phyloP scores from a whole-genome alignment of 2,329 filamentous ascomycete species.

The Metarhizium humberi region DNA sequence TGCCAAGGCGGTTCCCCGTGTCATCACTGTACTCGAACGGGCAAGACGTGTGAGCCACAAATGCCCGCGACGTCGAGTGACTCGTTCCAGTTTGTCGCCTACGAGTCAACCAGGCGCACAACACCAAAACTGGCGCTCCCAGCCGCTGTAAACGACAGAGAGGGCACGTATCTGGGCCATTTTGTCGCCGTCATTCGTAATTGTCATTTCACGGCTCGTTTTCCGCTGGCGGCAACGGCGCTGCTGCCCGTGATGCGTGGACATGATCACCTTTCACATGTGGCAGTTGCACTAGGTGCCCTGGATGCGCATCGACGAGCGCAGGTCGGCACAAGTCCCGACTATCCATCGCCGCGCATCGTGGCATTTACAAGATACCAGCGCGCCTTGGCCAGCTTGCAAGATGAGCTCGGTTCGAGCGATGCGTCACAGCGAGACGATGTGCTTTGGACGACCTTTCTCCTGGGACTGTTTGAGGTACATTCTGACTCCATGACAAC shows the following conservation, averaged over 20 bases:
- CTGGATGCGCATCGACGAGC: slow-evolving; percentile 14
- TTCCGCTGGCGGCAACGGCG: slow-evolving; percentile 2
- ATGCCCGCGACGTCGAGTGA: not conserved
- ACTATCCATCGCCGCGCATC: not conserved
- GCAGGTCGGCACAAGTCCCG: not conserved
- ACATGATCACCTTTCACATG: slow-evolving; percentile 9
- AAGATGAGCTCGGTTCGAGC: slow-evolving; percentile 1
- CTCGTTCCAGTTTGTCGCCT: not conserved
- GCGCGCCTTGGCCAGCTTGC: slow-evolving; percentile 10
- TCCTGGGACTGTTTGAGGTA: slow-evolving; percentile 19
- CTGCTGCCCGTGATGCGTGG: slow-evolving; percentile 12
- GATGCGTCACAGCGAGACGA: slow-evolving; percentile 2
- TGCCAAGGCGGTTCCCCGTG: slow-evolving; percentile 17
- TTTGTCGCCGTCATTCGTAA: slow-evolving; percentile 11
- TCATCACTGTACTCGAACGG: slow-evolving; percentile 15
- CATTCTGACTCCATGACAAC: not conserved
- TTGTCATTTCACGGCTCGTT: slow-evolving; percentile 12
- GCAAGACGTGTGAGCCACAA: slow-evolving; percentile 14
- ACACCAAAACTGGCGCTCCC: not conserved
- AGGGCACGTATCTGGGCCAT: slow-evolving; percentile 5
- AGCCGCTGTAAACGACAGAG: not conserved
- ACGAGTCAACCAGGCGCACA: not conserved
- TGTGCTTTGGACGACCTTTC: slow-evolving; percentile 16
- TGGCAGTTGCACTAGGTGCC: slow-evolving; percentile 16
- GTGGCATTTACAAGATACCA: slow-evolving; percentile 13